These are phyloP conservation scores for Tulasnella sp. DNA, from an alignment of 768 basidiomycete genomes.

Conservation along the genomic window DNA sequence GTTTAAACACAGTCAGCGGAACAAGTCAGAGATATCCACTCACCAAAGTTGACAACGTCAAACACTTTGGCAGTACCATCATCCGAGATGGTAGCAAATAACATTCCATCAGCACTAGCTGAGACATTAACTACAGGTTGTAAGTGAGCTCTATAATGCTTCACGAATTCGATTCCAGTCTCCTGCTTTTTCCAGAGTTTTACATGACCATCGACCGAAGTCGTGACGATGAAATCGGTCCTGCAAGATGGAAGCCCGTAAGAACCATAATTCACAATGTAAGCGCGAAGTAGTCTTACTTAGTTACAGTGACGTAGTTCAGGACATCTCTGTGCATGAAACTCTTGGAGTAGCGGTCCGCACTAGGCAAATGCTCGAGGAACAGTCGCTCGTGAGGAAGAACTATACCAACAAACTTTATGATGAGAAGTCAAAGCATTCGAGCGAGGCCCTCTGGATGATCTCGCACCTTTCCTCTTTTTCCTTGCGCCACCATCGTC, in stretches of 20 bases:
- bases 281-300: slow-evolving; percentile 36
- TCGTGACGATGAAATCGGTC: slow-evolving; percentile 87
- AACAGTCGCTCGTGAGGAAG: slow-evolving; percentile 88
- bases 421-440: slow-evolving; percentile 6
- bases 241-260: slow-evolving; percentile 30
- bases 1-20: too few species aligned
- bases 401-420: slow-evolving; percentile 42
- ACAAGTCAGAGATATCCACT: slow-evolving; percentile 24
- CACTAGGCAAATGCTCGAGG: slow-evolving; percentile 79
- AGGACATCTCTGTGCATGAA: slow-evolving; percentile 96
- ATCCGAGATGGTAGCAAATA: slow-evolving; percentile 84
- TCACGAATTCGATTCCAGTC: slow-evolving; percentile 90
- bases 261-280: background rate
- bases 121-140: slow-evolving; percentile 65
- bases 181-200: slow-evolving; percentile 99
- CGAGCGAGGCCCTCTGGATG: slow-evolving; percentile 21
- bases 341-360: slow-evolving; percentile 91
- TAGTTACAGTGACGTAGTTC: slow-evolving; percentile 80
- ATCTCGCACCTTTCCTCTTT: slow-evolving; percentile 59
- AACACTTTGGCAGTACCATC: slow-evolving; percentile 91
- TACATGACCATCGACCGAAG: slow-evolving; percentile 86
- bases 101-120: slow-evolving; percentile 79
- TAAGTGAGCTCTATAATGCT: slow-evolving; percentile 90
- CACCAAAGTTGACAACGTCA: slow-evolving; percentile 96
- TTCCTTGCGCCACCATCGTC: slow-evolving; percentile 44